Evolutionary conservation across 306 rosid genomes (phyloP), one percentile per base, ranked within the genome.

Genomic region (Malus sieversii): DNA sequence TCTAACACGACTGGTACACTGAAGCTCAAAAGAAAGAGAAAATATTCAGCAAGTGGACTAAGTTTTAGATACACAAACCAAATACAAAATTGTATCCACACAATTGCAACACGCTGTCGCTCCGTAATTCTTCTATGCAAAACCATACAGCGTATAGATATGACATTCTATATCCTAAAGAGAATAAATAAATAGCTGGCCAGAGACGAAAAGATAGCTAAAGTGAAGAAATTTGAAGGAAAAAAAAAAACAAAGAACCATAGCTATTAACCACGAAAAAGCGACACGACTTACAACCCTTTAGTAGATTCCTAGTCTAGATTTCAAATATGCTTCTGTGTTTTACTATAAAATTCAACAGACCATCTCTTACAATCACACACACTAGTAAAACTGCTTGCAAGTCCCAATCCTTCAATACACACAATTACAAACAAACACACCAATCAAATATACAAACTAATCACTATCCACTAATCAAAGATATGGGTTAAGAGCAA

Each of bases 21-120:
- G 97, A 77, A 83, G 85, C 90, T 84, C 86, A 89, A 66, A 88
- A 52, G 68, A 29, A 51, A 29, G 27, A 59, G 25, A 38, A 30
- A 32, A 68, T 18, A 66, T 57, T 52, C 40, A 58, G 1, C 40
- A 60, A 60, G 58, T 5, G 53, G 32, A 66, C 53, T 25, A 9
- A 18, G n/a, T 63, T 63, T 63, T 4, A 30, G 6, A 63, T 16
- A 29, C 38, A 62, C 20, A 15, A 62, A 62, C 8, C 67, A 62
- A 13, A 46, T 23, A 59, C 33, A 59, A 59, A 23, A 19, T 19
- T 62, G 14, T 5, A 65, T 30, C 46, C 10, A 30, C 45, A 65
- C 46, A 40, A 65, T 33, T 65, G 38, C 23, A 18, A 32, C 23
- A 65, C 11, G 69, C 4, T 30, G 20, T 32, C 32, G 3, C 30